phyloP scores from a whole-genome alignment of 1,284 basidiomycete genomes.

The Microbotryum saponariae region DNA sequence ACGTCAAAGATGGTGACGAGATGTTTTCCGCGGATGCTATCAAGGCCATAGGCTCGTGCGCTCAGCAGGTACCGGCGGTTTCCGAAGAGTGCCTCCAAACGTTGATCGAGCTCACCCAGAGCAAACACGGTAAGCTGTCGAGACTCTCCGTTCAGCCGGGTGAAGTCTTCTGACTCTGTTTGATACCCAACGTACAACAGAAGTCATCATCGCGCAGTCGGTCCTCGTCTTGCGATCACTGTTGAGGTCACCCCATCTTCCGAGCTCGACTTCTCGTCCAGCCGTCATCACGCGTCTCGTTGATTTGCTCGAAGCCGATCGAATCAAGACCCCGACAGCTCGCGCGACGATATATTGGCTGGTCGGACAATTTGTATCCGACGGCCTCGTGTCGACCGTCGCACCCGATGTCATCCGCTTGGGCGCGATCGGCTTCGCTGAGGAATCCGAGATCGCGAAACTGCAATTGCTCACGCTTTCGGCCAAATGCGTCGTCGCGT shows the following conservation, averaged over 20 bases:
- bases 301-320: constrained; percentile 58
- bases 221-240: constrained; percentile 76
- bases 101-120: constrained; percentile 63
- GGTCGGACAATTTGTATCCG: constrained; percentile 70
- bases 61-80: constrained; percentile 58
- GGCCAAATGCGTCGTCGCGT: constrained; percentile 67
- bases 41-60: constrained; percentile 66
- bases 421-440: constrained; percentile 58
- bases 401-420: constrained; percentile 77
- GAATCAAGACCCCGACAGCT: constrained; percentile 67
- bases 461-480: constrained; percentile 73
- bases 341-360: constrained; percentile 81
- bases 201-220: constrained; percentile 62
- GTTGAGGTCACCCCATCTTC: constrained; percentile 50
- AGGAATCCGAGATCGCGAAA: constrained; percentile 59
- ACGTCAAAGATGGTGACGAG: constrained; percentile 59
- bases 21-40: constrained; percentile 62
- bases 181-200: constrained; percentile 42
- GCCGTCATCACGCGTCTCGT: constrained; percentile 57
- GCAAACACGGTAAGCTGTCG: constrained; percentile 53
- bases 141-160: not conserved
- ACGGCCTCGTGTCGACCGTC: constrained; percentile 25
- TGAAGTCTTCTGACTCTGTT: not conserved
- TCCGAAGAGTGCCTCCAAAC: constrained; percentile 62
- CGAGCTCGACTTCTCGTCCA: constrained; percentile 8